phyloP scores from a whole-genome alignment of 129 eudicot genomes.

The Centaurea solstitialis region DNA sequence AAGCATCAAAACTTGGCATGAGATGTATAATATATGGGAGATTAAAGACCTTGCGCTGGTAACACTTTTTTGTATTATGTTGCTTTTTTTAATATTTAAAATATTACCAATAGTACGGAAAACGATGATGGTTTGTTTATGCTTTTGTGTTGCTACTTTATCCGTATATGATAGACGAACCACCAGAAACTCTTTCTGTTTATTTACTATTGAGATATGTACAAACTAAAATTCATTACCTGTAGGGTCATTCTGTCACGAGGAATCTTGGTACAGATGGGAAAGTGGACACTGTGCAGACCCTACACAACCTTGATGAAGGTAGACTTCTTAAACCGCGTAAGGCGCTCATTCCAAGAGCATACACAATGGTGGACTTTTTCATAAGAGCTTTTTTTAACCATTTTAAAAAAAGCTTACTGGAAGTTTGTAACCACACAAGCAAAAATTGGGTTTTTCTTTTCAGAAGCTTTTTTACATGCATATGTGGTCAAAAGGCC shows the following conservation, averaged over 20 bases:
- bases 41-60: not conserved
- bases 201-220: not conserved
- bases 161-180: not conserved
- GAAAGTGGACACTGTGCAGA: slow-evolving; percentile 77
- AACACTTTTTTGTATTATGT: not conserved
- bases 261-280: slow-evolving; percentile 87
- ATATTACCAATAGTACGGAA: not conserved
- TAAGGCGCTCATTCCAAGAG: not conserved
- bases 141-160: not conserved
- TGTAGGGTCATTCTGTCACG: slow-evolving; percentile 78
- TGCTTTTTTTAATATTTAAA: not conserved
- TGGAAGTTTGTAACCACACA: not conserved
- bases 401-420: not conserved
- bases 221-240: not conserved
- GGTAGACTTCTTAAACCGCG: slow-evolving; percentile 33
- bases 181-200: not conserved
- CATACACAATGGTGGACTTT: not conserved
- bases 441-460: not conserved
- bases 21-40: not conserved
- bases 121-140: not conserved
- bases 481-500: not conserved
- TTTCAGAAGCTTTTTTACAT: not conserved
- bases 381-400: not conserved
- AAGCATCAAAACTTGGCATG: no score
- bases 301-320: slow-evolving; percentile 77